Evolutionary conservation across 1,284 basidiomycete genomes (phyloP), one percentile per base, ranked within the genome.

Genomic region (Puccinia polysora): DNA sequence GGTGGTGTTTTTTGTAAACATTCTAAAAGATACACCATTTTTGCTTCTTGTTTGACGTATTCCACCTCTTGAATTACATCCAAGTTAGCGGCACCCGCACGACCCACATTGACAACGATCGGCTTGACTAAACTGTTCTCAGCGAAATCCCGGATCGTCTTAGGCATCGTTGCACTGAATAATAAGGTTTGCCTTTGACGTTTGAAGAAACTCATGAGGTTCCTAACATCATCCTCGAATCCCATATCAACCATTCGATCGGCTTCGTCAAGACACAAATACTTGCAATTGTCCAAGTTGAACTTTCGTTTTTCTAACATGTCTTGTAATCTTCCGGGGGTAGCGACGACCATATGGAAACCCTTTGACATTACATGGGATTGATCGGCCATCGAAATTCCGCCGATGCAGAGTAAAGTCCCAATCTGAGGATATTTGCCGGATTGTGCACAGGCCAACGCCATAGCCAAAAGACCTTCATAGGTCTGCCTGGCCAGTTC

Each of bases 221-320:
- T 95, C 73, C 95, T 85, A 32, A 99, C 93, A 77, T 98, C 95
- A 72, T 98, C 96, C 80, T 98, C 96, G 77, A 99, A 99, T 0
- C 95, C 96, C 80, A 97, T 85, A 78, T 98, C 96, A 75, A 99
- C 95, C 96, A 99, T 98, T 64, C 96, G 84, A 81, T 98, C 96
- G 0, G 96, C 96, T 81, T 99, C 96, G 81, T 99, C 96, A 87
- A 99, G 91, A 79, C 94, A 97, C 4, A 98, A 82, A 80, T 88
- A 97, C 75, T 82, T 84, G 78, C 80, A 81, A 76, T 88, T 89
- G 73, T 91, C 89, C 76, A 97, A 88, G 1, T 88, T 91, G 77
- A 98, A 89, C 75, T 88, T 85, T 79, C 87, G 89, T 84, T 96
- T 97, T 81, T 95, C 91, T 74, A 98, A 83, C 79, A 82, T 79